Percentiles rank a stretch among this genome's conserved stretches.
These are phyloP conservation scores for Noccaea bulbosa DNA, from an alignment of 345 rosid species.

Conservation along the genomic window DNA sequence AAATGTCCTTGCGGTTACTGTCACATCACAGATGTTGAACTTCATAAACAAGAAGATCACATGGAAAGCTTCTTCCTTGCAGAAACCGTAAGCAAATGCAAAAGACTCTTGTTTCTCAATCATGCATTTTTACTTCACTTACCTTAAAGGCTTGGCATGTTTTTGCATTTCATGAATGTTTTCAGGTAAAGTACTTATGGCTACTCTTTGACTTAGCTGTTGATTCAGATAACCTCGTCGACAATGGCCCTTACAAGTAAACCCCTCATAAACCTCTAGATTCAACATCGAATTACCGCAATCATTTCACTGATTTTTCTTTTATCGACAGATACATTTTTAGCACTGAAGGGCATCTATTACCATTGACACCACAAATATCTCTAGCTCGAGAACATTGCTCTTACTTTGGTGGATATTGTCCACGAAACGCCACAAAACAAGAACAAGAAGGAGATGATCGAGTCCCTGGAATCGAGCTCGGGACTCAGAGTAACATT, in stretches of 20 bases:
- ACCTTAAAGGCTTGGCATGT: slow-evolving; percentile 16
- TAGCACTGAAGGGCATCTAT: slow-evolving; percentile 92
- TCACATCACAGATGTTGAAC: slow-evolving; percentile 92
- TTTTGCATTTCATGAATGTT: slow-evolving; percentile 30
- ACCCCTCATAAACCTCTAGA: slow-evolving; percentile 9
- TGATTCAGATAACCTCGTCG: slow-evolving; percentile 89
- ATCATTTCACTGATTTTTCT: not conserved
- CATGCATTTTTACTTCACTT: not conserved
- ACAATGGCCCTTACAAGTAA: slow-evolving; percentile 98
- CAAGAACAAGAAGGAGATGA: slow-evolving; percentile 47
- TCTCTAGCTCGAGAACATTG: slow-evolving; percentile 85
- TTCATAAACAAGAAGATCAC: slow-evolving; percentile 85
- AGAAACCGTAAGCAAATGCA: slow-evolving; percentile 65
- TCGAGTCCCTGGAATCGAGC: slow-evolving; percentile 44
- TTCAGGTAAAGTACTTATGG: slow-evolving; percentile 93
- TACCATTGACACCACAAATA: slow-evolving; percentile 90
- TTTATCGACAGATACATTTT: slow-evolving; percentile 66
- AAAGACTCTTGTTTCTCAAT: slow-evolving; percentile 16
- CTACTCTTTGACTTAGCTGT: slow-evolving; percentile 94
- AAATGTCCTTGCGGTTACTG: slow-evolving; percentile 97
- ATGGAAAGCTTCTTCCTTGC: slow-evolving; percentile 99
- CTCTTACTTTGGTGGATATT: slow-evolving; percentile 82
- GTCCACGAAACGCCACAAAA: slow-evolving; percentile 53
- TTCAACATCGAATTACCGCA: not conserved
- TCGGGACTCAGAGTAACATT: slow-evolving; percentile 31